These are phyloP conservation scores for Phytophthora vignae DNA, from an alignment of 352 stramenopile genomes.

Conservation along the genomic window DNA sequence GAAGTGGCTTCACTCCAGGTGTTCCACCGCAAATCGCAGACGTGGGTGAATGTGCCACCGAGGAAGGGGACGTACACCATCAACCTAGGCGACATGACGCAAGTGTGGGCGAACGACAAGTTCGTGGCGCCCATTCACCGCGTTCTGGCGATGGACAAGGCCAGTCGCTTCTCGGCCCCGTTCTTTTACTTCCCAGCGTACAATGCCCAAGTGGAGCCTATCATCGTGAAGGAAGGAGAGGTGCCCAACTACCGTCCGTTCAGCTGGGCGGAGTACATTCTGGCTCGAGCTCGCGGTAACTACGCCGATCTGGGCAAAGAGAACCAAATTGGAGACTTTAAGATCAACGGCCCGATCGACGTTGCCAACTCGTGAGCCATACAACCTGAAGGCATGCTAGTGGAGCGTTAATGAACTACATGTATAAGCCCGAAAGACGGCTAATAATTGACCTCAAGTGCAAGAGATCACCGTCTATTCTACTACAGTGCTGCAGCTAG, in stretches of 20 bases:
- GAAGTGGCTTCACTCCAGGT: conserved; percentile 65
- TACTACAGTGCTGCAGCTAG: no score
- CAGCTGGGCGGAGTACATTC: conserved; percentile 91
- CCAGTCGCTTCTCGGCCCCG: conserved; percentile 59
- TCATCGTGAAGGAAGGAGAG: conserved; percentile 52
- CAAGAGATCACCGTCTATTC: no score
- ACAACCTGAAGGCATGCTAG: no score
- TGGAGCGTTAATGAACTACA: no score
- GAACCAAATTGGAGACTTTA: conserved; percentile 92
- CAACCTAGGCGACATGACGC: conserved; percentile 72
- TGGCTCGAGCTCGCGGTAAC: conserved; percentile 90
- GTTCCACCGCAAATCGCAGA: conserved; percentile 54
- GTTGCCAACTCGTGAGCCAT: conserved; percentile 13
- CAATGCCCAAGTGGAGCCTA: conserved; percentile 63
- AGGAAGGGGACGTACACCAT: conserved; percentile 51
- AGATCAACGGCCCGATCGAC: conserved; percentile 22
- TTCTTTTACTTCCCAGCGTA: conserved; percentile 85
- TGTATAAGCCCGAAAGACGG: no score
- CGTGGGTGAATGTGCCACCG: conserved; percentile 61
- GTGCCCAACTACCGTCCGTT: conserved; percentile 75
- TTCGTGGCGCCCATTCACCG: conserved; percentile 61
- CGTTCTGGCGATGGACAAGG: conserved; percentile 47
- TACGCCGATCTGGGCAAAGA: conserved; percentile 93
- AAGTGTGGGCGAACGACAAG: conserved; percentile 68
- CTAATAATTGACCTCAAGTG: no score